Evolutionary conservation across 495 filamentous ascomycete genomes (phyloP), one percentile per base, ranked within the genome.

Genomic region (Eremomyces bilateralis): DNA sequence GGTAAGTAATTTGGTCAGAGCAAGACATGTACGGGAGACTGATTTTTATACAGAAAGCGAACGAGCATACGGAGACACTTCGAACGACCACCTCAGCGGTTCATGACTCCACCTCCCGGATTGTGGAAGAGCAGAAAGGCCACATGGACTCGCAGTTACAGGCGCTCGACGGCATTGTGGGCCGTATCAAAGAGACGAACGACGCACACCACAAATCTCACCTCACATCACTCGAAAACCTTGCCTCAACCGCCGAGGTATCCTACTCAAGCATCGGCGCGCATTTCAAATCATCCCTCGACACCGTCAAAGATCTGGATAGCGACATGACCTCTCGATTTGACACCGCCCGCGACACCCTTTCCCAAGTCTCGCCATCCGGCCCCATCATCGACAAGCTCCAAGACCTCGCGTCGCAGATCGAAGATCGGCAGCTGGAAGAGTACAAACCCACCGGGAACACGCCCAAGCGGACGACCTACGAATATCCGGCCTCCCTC

Each of bases 101-200:
- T 6, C 82, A 95, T 40, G 75, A 79, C n/a, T 76, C 91, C 53
- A 91, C 84, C 0, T 69, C 92, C 15, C 72, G 71, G 1, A 88
- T 91, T 43, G 85, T 94, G 6, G 77, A 84, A 48, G 74, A 73
- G 18, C 90, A 95, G 52, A 76, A 92, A 58, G 64, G 63, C 25
- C 74, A 90, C 38, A 76, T 97, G 56, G 73, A 77, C 37, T 62
- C 61, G 4, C 81, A 95, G 54, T 85, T 97, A 69, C 66, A 66
- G 42, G 76, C 79, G 4, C 63, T 95, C 4, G 88, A 93, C 53
- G 78, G 82, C 39, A 92, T 93, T 42, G 80, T 94, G 21, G 62
- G 77, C 19, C 76, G 78, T 29, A 82, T 90, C 11, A 71, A 74
- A 36, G 74, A 67, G 4, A 75, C 88, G 42, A 94, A 94, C 47